phyloP scores from a whole-genome alignment of 2,329 filamentous ascomycete species.

The Neurospora sp. region DNA sequence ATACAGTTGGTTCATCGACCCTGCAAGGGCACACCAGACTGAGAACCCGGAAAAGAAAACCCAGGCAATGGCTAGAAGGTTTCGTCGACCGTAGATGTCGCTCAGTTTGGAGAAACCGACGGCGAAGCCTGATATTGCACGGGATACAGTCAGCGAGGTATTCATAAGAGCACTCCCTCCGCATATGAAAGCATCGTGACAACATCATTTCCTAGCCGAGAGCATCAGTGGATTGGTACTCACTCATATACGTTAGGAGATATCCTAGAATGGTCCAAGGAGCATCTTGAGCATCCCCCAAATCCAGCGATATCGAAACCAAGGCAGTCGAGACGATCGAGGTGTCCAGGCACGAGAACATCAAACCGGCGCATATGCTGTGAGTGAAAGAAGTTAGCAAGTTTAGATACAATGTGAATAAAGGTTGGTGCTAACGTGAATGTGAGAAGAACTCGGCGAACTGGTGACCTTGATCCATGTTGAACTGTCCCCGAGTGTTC shows the following conservation, averaged over 20 bases:
- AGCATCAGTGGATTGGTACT: constrained; percentile 2
- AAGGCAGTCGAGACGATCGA: constrained; percentile 50
- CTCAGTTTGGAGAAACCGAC: constrained; percentile 49
- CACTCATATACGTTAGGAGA: constrained; percentile 47
- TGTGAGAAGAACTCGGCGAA: neutral
- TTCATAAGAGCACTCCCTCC: neutral
- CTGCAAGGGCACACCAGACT: constrained; percentile 41
- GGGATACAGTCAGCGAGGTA: neutral
- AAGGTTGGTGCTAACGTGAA: neutral
- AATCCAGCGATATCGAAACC: constrained; percentile 44
- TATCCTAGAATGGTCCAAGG: constrained; percentile 49
- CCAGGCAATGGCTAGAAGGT: constrained; percentile 41
- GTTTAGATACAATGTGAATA: neutral
- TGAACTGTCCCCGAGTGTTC: neutral
- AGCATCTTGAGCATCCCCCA: constrained; percentile 40
- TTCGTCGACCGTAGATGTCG: constrained; percentile 47
- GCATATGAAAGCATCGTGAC: neutral
- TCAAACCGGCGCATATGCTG: constrained; percentile 41
- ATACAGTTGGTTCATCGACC: constrained; percentile 42
- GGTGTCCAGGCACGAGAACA: constrained; percentile 48
- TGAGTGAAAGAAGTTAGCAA: neutral
- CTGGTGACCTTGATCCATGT: neutral
- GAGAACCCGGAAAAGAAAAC: constrained; percentile 46
- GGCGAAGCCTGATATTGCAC: constrained; percentile 35
- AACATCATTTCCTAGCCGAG: too few relatives aligned